phyloP scores from a whole-genome alignment of 2,329 filamentous ascomycete species.

The Colletotrichum zoysiae region DNA sequence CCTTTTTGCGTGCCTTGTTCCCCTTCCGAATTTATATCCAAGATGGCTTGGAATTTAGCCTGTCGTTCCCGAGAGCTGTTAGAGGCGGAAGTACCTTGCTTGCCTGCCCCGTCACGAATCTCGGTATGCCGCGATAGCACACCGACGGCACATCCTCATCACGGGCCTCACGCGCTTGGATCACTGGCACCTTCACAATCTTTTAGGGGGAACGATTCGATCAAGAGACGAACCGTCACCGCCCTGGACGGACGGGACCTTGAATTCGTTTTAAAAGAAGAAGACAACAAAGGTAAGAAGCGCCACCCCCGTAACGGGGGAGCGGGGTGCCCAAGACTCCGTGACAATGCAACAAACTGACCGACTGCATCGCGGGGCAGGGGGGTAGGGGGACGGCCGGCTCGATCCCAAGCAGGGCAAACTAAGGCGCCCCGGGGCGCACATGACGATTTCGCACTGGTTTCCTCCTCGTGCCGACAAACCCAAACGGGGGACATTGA shows the following conservation, averaged over 20 bases:
- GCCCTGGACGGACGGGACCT: not conserved
- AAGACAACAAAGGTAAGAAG: not conserved
- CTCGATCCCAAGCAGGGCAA: too few relatives aligned
- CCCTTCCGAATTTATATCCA: not conserved
- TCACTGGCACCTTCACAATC: not conserved
- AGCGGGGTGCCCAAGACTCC: constrained; percentile 3
- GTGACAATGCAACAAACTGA: constrained; percentile 13
- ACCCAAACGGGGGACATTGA: not conserved
- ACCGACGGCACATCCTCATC: not conserved
- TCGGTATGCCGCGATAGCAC: not conserved
- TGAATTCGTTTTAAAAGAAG: not conserved
- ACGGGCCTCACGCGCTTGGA: not conserved
- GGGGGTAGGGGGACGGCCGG: too few relatives aligned
- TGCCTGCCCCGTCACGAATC: not conserved
- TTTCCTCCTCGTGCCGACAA: not conserved
- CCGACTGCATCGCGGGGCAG: not conserved
- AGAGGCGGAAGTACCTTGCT: not conserved
- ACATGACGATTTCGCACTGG: not conserved
- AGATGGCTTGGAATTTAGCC: not conserved
- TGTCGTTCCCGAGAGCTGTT: not conserved
- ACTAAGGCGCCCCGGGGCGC: not conserved
- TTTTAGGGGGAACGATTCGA: not conserved
- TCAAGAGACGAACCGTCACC: not conserved
- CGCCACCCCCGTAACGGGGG: not conserved
- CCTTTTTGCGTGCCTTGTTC: not conserved